Conservation (phyloP, 805 yeast species). For the Kluyveromyces nonfermentans region DNA sequence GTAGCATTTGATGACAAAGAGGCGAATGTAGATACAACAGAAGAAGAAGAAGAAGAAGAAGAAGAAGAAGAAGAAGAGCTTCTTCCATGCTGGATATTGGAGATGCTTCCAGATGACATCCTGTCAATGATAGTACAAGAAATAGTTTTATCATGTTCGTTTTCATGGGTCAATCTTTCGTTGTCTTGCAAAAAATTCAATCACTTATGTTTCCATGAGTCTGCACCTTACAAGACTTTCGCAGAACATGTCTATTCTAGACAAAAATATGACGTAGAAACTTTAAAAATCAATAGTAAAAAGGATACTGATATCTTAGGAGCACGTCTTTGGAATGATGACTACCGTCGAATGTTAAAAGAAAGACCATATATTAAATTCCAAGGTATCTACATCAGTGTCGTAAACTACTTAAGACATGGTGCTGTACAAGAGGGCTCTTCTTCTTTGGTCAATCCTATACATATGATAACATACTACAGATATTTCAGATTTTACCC, state of each 20-base stretch:
- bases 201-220: constrained; percentile 44
- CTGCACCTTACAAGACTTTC: constrained; percentile 41
- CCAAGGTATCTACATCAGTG: constrained; percentile 78
- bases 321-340: constrained; percentile 34
- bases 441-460: constrained; percentile 61
- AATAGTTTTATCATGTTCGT: constrained; percentile 41
- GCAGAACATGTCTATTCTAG: constrained; percentile 42
- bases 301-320: constrained; percentile 27
- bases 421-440: constrained; percentile 67
- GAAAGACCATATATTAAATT: constrained; percentile 72
- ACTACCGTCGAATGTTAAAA: constrained; percentile 30
- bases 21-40: constrained; percentile 4
- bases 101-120: constrained; percentile 48
- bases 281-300: constrained; percentile 32
- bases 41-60: constrained; percentile 7
- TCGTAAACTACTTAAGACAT: constrained; percentile 73
- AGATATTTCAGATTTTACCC: constrained; percentile 74
- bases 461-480: constrained; percentile 78
- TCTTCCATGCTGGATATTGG: constrained; percentile 35
- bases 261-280: constrained; percentile 43
- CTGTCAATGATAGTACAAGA: constrained; percentile 41
- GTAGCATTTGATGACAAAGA: constrained; percentile 5
- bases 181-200: constrained; percentile 50
- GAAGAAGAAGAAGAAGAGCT: constrained; percentile 19
- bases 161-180: constrained; percentile 56